Conservation (phyloP, 306 rosid genomes). For the Betula pendula region DNA sequence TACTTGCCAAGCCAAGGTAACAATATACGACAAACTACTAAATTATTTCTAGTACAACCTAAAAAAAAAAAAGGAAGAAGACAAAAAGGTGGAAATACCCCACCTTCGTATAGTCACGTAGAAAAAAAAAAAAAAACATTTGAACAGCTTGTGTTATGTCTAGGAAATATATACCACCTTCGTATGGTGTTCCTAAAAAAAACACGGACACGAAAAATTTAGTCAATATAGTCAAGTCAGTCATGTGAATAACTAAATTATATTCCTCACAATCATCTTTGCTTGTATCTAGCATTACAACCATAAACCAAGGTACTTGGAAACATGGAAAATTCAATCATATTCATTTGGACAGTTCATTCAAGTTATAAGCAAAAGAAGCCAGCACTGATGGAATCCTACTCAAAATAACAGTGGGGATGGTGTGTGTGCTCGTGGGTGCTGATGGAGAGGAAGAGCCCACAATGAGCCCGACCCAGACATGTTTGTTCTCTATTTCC, state of each 20-base stretch:
- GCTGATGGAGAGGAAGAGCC: neutral
- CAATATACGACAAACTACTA: no score
- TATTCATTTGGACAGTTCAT: neutral
- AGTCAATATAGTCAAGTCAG: slow-evolving; percentile 20
- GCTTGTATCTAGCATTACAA: neutral
- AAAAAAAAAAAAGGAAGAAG: no score
- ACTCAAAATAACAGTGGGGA: neutral
- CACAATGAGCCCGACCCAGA: neutral
- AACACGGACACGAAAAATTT: slow-evolving; percentile 11
- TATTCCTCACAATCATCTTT: neutral
- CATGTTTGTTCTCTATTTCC: neutral
- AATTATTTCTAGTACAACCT: no score
- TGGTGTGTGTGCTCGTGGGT: neutral
- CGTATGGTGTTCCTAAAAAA: slow-evolving; percentile 73
- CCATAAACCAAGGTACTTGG: neutral
- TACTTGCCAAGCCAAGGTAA: no score
- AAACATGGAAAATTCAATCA: neutral
- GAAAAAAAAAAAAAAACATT: no score
- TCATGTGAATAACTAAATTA: neutral
- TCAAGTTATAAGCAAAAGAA: neutral
- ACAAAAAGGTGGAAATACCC: no score
- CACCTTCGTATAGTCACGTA: no score
- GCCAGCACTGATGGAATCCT: neutral
- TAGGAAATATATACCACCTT: slow-evolving; percentile 86
- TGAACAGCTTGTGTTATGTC: no score